Conservation (phyloP, 2,329 filamentous ascomycete genomes). For the Fonsecaea erecta region DNA sequence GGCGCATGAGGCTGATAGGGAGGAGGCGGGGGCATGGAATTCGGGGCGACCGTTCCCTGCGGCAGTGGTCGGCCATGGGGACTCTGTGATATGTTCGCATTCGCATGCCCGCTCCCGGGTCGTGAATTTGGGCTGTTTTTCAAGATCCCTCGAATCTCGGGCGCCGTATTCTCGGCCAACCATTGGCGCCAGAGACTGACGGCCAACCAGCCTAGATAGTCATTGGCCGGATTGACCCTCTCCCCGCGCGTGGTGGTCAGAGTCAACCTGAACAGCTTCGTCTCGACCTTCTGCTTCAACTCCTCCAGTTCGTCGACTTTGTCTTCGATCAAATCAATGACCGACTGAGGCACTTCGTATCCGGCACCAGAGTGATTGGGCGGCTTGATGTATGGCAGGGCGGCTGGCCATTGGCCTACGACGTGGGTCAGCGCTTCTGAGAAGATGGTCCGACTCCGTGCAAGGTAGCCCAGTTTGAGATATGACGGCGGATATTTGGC, state of each 20-base stretch:
- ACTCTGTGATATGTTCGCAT: constrained; percentile 11
- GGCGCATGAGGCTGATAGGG: constrained; percentile 27
- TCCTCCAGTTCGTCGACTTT: constrained; percentile 93
- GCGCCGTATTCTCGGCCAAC: constrained; percentile 87
- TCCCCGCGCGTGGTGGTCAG: constrained; percentile 81
- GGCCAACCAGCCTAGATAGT: constrained; percentile 87
- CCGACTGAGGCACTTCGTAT: constrained; percentile 68
- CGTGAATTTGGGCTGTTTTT: constrained; percentile 40
- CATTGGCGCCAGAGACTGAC: constrained; percentile 88
- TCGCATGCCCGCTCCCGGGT: constrained; percentile 26
- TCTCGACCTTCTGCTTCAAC: constrained; percentile 76
- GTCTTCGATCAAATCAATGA: constrained; percentile 89
- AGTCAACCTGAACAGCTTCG: constrained; percentile 78
- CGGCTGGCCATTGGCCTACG: constrained; percentile 89
- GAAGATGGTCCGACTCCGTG: constrained; percentile 81
- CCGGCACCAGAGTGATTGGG: constrained; percentile 45
- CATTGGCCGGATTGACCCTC: constrained; percentile 75
- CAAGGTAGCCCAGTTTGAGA: constrained; percentile 83
- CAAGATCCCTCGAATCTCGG: constrained; percentile 62
- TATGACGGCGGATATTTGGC: constrained; percentile 95
- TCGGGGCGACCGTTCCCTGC: constrained; percentile 24
- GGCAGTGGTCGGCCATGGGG: constrained; percentile 5
- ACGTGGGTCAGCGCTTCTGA: constrained; percentile 90
- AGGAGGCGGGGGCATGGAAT: constrained; percentile 25
- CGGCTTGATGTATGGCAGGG: constrained; percentile 73